Conservation (phyloP, 2,329 filamentous ascomycete genomes). For the Clathrospora elynae region DNA sequence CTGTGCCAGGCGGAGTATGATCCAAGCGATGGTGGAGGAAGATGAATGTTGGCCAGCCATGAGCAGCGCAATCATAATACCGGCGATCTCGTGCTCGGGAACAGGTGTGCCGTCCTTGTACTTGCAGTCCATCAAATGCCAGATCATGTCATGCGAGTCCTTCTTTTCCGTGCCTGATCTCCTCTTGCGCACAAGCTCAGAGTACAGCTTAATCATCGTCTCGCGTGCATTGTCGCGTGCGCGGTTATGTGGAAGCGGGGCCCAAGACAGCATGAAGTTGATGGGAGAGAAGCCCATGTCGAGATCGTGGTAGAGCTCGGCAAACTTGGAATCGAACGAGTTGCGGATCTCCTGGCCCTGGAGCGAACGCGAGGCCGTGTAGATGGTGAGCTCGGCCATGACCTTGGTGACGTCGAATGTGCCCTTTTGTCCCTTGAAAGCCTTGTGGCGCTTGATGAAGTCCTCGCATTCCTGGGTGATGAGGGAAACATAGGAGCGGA, state of each 20-base stretch:
- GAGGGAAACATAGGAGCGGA: conserved; percentile 77
- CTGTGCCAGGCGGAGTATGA: conserved; percentile 78
- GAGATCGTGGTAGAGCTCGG: conserved; percentile 82
- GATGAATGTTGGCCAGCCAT: conserved; percentile 94
- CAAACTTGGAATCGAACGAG: conserved; percentile 79
- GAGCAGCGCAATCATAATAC: conserved; percentile 92
- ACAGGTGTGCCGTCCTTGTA: conserved; percentile 83
- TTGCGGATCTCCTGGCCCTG: conserved; percentile 83
- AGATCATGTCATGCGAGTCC: conserved; percentile 76
- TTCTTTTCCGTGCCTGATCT: conserved; percentile 59
- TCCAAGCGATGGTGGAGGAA: conserved; percentile 83
- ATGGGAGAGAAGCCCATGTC: conserved; percentile 88
- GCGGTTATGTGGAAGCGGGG: conserved; percentile 85
- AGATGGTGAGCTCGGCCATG: conserved; percentile 87
- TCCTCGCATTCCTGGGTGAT: conserved; percentile 75
- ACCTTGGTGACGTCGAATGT: conserved; percentile 72
- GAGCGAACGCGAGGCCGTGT: conserved; percentile 82
- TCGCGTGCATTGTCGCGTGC: conserved; percentile 78
- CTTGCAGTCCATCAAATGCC: conserved; percentile 81
- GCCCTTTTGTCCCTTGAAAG: conserved; percentile 71
- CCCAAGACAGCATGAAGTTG: conserved; percentile 91
- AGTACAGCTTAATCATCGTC: conserved; percentile 81
- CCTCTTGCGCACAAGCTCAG: conserved; percentile 77
- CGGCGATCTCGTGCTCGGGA: conserved; percentile 83
- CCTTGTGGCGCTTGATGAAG: conserved; percentile 70